These are phyloP conservation scores for Colletotrichum coccodes DNA, from an alignment of 2,329 filamentous ascomycete species.

Conservation along the genomic window DNA sequence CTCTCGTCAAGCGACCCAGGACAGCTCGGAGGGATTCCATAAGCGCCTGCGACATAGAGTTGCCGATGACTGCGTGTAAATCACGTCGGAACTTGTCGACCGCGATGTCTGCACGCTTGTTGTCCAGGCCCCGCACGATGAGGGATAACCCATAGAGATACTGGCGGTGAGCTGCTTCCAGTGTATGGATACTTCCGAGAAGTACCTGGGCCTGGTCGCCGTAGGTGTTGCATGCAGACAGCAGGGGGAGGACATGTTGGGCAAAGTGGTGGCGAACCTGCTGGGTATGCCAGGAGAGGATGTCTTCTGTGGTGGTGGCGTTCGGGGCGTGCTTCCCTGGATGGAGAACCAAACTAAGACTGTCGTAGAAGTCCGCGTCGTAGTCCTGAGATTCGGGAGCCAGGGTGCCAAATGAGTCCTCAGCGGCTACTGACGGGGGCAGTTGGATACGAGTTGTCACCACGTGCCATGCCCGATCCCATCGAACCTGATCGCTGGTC, in stretches of 20 bases:
- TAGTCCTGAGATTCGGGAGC: constrained; percentile 54
- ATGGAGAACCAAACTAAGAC: constrained; percentile 63
- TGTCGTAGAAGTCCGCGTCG: constrained; percentile 59
- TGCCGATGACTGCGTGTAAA: constrained; percentile 72
- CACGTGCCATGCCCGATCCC: constrained; percentile 71
- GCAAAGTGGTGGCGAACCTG: constrained; percentile 71
- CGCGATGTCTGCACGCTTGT: constrained; percentile 47
- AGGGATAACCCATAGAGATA: constrained; percentile 66
- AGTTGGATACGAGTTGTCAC: constrained; percentile 68
- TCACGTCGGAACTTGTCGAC: constrained; percentile 67
- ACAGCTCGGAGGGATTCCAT: constrained; percentile 64
- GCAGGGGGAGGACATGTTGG: constrained; percentile 66
- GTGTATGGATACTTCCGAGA: constrained; percentile 62
- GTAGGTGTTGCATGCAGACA: constrained; percentile 58
- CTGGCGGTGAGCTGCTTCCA: constrained; percentile 68
- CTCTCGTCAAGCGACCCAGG: constrained; percentile 60
- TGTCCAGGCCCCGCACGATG: constrained; percentile 58
- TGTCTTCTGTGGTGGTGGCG: constrained; percentile 63
- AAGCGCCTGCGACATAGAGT: constrained; percentile 66
- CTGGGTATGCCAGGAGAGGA: constrained; percentile 69
- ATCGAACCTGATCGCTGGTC: constrained; percentile 63
- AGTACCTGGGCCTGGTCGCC: constrained; percentile 57
- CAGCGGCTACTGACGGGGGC: constrained; percentile 63
- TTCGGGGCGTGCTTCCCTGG: constrained; percentile 57
- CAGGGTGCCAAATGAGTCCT: constrained; percentile 64